Evolutionary conservation across 2,329 filamentous ascomycete genomes (phyloP), one percentile per base, ranked within the genome.

Genomic region (Stagonosporopsis tanaceti): DNA sequence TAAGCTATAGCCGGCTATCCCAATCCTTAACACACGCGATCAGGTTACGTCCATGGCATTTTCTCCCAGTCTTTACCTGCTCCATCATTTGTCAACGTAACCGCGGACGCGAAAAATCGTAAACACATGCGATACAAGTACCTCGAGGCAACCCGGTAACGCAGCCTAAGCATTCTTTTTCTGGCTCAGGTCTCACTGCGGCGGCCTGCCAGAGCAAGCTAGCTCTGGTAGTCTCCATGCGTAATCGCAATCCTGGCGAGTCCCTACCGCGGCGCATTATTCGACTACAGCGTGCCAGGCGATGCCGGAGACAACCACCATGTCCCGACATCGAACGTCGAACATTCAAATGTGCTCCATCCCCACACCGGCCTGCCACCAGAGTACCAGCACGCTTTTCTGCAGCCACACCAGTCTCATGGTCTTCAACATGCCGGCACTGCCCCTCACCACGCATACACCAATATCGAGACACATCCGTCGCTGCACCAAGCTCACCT

Each of bases 171-270:
- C 63, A 69, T 70, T 68, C 71, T 70, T 73, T 76, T 73, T 75
- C 71, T 73, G 75, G 75, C 73, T 73, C 76, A 74, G 75, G 75
- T 77, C 76, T 77, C 67, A 77, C 71, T 68, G 71, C 72, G 75
- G 78, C 76, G 71, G 76, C 75, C 77, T 80, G 78, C 78, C 77
- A 78, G 78, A 79, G 78, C 77, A 74, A 76, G 72, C 67, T 76
- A 76, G 78, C 78, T 80, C 78, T 79, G 78, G 79, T 78, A 80
- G 79, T 78, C 77, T 79, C 76, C 74, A 80, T 79, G 77, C 78
- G 77, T 76, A 78, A 73, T 79, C 72, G 79, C 79, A 79, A 80
- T 73, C 73, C 79, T 82, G 79, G 79, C 79, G 77, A 77, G 78
- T 73, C 68, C 73, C 71, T 73, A 78, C 74, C 75, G 78, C 75